Percentiles rank a stretch among this genome's conserved stretches.
Conservation (phyloP, 805 yeast species). For the Metschnikowia bowlesiae region DNA sequence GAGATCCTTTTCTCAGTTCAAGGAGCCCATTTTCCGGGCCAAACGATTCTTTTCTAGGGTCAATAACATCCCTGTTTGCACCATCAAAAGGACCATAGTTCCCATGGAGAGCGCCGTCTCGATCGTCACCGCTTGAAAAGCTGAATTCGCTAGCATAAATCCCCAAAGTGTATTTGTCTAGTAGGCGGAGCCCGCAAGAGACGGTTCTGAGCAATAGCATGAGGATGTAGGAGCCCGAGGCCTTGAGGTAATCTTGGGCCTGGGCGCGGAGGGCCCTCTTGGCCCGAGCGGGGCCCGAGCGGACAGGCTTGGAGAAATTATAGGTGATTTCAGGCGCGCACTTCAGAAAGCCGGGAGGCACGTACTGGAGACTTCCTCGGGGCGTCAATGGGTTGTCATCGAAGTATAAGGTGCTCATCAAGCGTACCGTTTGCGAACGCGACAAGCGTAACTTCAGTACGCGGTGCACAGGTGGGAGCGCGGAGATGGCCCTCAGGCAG, state of each 20-base stretch:
- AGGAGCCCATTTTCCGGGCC: too few relatives aligned
- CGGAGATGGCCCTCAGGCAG: too few relatives aligned
- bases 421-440: not conserved
- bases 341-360: conserved; percentile 2
- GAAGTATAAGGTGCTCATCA: not conserved
- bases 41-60: too few relatives aligned
- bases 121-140: not conserved
- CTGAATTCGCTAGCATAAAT: not conserved
- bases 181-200: not conserved
- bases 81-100: too few relatives aligned
- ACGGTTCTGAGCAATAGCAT: not conserved
- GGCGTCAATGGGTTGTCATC: conserved; percentile 6
- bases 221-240: not conserved
- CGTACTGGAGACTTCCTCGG: conserved; percentile 5
- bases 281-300: not conserved
- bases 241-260: not conserved
- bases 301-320: not conserved
- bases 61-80: too few relatives aligned
- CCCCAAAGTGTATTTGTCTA: not conserved
- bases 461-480: not conserved
- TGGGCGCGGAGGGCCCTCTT: not conserved
- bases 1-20: too few relatives aligned
- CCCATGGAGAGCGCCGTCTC: not conserved
- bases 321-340: not conserved
- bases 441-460: not conserved